A percentile compares a stretch with the other conserved stretches of the same genome.
Evolutionary conservation across 345 rosid species (phyloP).

Genomic region (Kernera saxatilis): DNA sequence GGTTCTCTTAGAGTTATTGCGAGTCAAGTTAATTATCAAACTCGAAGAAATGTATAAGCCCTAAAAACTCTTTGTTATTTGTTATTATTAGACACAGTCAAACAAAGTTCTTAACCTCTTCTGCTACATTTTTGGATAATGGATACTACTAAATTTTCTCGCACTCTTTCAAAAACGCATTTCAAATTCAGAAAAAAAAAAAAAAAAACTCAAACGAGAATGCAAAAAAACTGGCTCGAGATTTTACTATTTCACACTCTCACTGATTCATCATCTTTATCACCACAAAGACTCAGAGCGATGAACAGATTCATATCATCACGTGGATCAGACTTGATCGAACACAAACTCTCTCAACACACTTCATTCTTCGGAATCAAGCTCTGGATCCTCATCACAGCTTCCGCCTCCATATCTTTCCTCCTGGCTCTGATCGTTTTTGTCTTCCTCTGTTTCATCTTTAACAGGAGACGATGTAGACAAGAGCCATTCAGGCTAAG

Average conservation of each 20-base stretch:
- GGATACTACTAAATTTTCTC: slow-evolving; percentile 13
- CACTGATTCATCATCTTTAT: slow-evolving; percentile 10
- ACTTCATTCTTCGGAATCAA: slow-evolving; percentile 46
- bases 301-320: slow-evolving; percentile 29
- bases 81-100: slow-evolving; percentile 19
- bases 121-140: slow-evolving; percentile 21
- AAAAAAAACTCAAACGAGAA: background rate
- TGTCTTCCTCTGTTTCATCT: slow-evolving; percentile 31
- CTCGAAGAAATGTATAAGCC: background rate
- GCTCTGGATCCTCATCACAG: slow-evolving; percentile 47
- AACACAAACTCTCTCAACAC: slow-evolving; percentile 35
- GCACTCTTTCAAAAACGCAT: background rate
- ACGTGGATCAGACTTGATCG: slow-evolving; percentile 19
- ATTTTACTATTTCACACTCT: slow-evolving; percentile 1
- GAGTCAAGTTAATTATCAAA: too few relatives aligned
- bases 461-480: slow-evolving; percentile 1
- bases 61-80: background rate
- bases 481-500: slow-evolving; percentile 31
- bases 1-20: too few relatives aligned
- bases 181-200: background rate
- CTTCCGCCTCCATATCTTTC: slow-evolving; percentile 18
- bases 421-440: slow-evolving; percentile 25
- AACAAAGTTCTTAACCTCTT: slow-evolving; percentile 23
- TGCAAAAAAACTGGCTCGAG: slow-evolving; percentile 3
- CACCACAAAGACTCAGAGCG: slow-evolving; percentile 7